Conservation (phyloP, 768 basidiomycete genomes). For the Termitomyces sp. region DNA sequence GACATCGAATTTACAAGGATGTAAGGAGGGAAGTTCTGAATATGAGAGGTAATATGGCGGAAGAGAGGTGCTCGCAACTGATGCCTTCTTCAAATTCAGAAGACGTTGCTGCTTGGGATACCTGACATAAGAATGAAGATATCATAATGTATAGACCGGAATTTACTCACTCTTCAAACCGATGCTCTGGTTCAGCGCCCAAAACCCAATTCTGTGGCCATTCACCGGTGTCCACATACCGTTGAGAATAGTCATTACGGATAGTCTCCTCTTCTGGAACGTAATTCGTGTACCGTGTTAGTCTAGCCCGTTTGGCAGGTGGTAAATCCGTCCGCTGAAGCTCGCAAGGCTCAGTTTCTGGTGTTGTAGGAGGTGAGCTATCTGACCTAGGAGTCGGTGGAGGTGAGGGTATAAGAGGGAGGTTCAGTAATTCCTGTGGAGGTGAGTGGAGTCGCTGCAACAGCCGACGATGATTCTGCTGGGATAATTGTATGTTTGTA, state of each 20-base stretch:
- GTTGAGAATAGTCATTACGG: conserved; percentile 89
- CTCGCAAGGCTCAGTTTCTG: conserved; percentile 30
- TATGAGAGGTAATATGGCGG: conserved; percentile 72
- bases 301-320: conserved; percentile 72
- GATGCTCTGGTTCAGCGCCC: conserved; percentile 81
- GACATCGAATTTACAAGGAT: conserved; percentile 80
- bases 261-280: conserved; percentile 95
- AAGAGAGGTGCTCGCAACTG: conserved; percentile 66
- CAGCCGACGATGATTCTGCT: conserved; percentile 54
- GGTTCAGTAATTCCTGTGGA: conserved; percentile 48
- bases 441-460: conserved; percentile 55
- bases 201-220: conserved; percentile 95
- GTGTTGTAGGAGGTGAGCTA: conserved; percentile 46
- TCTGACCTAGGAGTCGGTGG: conserved; percentile 50
- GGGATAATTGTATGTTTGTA: conserved; percentile 49
- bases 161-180: conserved; percentile 88
- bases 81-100: conserved; percentile 75
- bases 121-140: conserved; percentile 37
- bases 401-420: conserved; percentile 59
- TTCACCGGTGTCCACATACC: conserved; percentile 87
- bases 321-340: conserved; percentile 41
- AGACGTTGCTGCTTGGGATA: conserved; percentile 93
- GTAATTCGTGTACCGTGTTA: conserved; percentile 74
- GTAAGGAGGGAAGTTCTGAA: conserved; percentile 51
- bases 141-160: neutral